Evolutionary conservation across 2,329 filamentous ascomycete species (phyloP).

Genomic region (Dactylellina leptospora): DNA sequence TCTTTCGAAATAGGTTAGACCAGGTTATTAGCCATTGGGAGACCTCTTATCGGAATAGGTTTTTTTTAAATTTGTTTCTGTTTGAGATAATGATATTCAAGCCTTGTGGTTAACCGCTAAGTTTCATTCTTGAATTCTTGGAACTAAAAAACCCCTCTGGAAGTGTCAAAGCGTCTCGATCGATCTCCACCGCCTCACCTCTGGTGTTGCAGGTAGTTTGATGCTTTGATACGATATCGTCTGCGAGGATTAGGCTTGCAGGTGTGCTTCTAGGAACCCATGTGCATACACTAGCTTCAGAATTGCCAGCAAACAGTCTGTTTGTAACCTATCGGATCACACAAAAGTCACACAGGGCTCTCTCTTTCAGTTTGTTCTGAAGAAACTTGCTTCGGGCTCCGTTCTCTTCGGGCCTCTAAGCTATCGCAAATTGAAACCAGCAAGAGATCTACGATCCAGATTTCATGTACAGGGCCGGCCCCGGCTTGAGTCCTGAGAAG

Average conservation of each 20-base stretch:
- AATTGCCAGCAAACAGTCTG: constrained; percentile 23
- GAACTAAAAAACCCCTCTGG: constrained; percentile 4
- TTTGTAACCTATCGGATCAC: constrained; percentile 29
- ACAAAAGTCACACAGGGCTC: constrained; percentile 23
- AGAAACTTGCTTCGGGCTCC: background rate
- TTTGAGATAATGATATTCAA: too few relatives aligned
- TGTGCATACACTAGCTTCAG: constrained; percentile 22
- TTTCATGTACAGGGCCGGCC: background rate
- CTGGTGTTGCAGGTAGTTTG: background rate
- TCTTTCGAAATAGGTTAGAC: background rate
- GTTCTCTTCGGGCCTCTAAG: background rate
- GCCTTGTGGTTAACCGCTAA: constrained; percentile 8
- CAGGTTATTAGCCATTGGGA: too few relatives aligned
- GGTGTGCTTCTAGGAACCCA: constrained; percentile 12
- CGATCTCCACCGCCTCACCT: background rate
- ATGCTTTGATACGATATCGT: constrained; percentile 28
- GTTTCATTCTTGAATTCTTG: constrained; percentile 1
- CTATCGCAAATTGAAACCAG: background rate
- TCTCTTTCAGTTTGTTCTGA: constrained; percentile 20
- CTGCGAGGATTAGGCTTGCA: constrained; percentile 19
- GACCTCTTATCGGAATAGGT: constrained; percentile 31
- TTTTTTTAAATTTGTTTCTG: too few relatives aligned
- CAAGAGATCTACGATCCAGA: constrained; percentile 13
- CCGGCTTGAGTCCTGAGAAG: background rate
- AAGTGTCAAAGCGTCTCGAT: constrained; percentile 1